A percentile compares a stretch with the other conserved stretches of the same genome.
These are phyloP conservation scores for Apiospora arundinis DNA, from an alignment of 2,329 filamentous ascomycete genomes.

Conservation along the genomic window DNA sequence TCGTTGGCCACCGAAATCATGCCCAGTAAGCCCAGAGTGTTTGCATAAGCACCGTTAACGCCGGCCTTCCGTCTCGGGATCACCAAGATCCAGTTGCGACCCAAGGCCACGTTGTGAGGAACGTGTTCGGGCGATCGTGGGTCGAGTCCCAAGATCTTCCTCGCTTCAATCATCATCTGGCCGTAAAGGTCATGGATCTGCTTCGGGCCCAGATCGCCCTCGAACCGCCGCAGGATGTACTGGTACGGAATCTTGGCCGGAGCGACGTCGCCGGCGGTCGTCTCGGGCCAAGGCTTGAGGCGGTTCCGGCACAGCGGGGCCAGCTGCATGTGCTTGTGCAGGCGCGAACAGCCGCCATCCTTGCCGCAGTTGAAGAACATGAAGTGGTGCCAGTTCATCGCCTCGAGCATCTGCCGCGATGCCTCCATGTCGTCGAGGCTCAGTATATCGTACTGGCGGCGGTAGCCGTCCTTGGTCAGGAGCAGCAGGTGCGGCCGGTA, in stretches of 20 bases:
- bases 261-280: slow-evolving; percentile 26
- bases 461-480: slow-evolving; percentile 52
- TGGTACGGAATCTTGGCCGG: slow-evolving; percentile 41
- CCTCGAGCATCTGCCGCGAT: slow-evolving; percentile 40
- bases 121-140: slow-evolving; percentile 27
- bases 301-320: slow-evolving; percentile 41
- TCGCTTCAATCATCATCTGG: slow-evolving; percentile 33
- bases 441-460: slow-evolving; percentile 52
- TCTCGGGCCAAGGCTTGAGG: slow-evolving; percentile 36
- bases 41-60: slow-evolving; percentile 46
- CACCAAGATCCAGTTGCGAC: slow-evolving; percentile 52
- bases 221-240: slow-evolving; percentile 42
- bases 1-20: slow-evolving; percentile 45
- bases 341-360: slow-evolving; percentile 50
- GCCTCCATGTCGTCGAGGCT: slow-evolving; percentile 47
- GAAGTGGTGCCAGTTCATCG: slow-evolving; percentile 41
- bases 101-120: slow-evolving; percentile 54
- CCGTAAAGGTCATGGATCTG: slow-evolving; percentile 35
- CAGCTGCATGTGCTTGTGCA: slow-evolving; percentile 57
- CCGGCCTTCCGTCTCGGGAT: slow-evolving; percentile 48
- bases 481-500: slow-evolving; percentile 55
- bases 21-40: slow-evolving; percentile 55
- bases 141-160: slow-evolving; percentile 23
- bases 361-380: slow-evolving; percentile 55
- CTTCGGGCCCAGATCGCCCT: slow-evolving; percentile 31